A percentile compares a stretch with the other conserved stretches of the same genome.
Conservation (phyloP, 768 basidiomycete species). For the Rhodotorula toruloides region DNA sequence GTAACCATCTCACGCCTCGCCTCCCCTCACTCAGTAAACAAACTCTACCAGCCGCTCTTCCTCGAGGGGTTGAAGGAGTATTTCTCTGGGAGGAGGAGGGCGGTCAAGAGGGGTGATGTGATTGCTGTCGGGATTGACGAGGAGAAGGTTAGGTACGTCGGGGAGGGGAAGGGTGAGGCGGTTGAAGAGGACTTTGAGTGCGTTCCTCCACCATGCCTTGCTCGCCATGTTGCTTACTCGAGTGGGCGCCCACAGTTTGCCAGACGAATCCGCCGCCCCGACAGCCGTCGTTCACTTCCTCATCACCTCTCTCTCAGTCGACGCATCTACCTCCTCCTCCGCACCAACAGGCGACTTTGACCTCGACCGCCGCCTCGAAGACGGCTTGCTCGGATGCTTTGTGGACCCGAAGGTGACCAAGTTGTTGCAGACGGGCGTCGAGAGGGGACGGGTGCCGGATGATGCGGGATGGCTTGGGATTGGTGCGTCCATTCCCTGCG, state of each 20-base stretch:
- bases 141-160: constrained; percentile 33
- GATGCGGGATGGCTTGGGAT: constrained; percentile 53
- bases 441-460: constrained; percentile 61
- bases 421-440: constrained; percentile 72
- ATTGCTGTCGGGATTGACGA: constrained; percentile 61
- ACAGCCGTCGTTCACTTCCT: constrained; percentile 66
- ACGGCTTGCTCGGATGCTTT: constrained; percentile 78
- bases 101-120: constrained; percentile 70
- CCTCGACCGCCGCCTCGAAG: constrained; percentile 50
- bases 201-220: neutral
- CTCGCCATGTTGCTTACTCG: neutral
- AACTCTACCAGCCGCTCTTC: constrained; percentile 60
- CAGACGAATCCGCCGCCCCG: constrained; percentile 34
- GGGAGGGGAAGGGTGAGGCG: constrained; percentile 41
- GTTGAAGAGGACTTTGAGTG: constrained; percentile 40
- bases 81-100: constrained; percentile 55
- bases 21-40: constrained; percentile 64
- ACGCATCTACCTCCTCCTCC: neutral
- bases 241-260: constrained; percentile 25
- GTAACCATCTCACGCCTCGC: constrained; percentile 76
- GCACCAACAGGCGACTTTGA: constrained; percentile 21
- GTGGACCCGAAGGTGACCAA: constrained; percentile 68
- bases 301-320: constrained; percentile 58
- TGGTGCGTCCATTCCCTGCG: constrained; percentile 4
- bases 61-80: constrained; percentile 60